Evolutionary conservation across 768 basidiomycete genomes (phyloP).

Genomic region (Tylopilus subfusipes): DNA sequence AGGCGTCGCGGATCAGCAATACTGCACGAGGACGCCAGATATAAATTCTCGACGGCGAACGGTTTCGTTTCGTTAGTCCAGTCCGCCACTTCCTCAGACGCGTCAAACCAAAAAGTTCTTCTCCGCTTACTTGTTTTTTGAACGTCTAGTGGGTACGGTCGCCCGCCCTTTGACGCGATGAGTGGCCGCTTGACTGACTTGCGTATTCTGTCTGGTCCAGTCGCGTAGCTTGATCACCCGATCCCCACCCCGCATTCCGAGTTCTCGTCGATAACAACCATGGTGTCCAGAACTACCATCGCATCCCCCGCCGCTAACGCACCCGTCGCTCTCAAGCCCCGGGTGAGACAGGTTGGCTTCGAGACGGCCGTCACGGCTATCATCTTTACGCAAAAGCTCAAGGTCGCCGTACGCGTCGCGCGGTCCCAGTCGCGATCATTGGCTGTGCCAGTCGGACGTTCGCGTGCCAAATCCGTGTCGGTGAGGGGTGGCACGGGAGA

Average conservation of each 20-base stretch:
- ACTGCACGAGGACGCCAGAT: constrained; percentile 3
- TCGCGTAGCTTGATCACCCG: neutral
- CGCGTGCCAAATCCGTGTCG: constrained; percentile 5
- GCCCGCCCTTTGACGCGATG: neutral
- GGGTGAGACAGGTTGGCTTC: constrained; percentile 17
- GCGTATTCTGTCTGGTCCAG: neutral
- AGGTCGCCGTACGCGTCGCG: constrained; percentile 16
- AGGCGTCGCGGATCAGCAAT: neutral
- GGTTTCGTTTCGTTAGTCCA: neutral
- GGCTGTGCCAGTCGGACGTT: neutral
- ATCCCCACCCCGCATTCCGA: neutral
- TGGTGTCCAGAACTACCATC: constrained; percentile 1
- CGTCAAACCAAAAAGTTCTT: neutral
- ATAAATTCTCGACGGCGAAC: constrained; percentile 12
- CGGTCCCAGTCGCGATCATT: constrained; percentile 1
- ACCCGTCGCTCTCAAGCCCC: neutral
- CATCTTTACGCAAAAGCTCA: constrained; percentile 23
- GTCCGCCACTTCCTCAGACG: neutral
- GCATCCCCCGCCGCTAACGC: neutral
- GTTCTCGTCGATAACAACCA: neutral
- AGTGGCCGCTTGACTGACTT: constrained; percentile 6
- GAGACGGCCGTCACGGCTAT: constrained; percentile 22
- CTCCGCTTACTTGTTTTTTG: neutral
- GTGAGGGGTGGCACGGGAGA: neutral
- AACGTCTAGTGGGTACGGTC: constrained; percentile 6